A percentile compares a stretch with the other conserved stretches of the same genome.
Evolutionary conservation across 2,329 filamentous ascomycete genomes (phyloP).

Genomic region (Sarocladiaceae sp.): DNA sequence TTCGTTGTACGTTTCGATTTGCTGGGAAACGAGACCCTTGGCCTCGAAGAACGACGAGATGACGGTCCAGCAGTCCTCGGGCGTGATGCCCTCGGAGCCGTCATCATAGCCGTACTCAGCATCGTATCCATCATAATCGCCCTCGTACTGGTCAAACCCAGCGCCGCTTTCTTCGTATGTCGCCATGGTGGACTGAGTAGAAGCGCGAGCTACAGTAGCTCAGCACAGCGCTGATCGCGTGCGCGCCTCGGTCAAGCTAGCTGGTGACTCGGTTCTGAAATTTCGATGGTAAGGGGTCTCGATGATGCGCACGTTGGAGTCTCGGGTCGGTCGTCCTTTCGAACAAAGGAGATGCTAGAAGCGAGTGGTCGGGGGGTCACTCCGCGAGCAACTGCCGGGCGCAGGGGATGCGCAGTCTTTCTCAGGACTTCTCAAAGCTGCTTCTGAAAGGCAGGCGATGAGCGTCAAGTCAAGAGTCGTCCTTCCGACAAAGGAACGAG

Average conservation of each 20-base stretch:
- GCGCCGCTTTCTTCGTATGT: conserved; percentile 45
- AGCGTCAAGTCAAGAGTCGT: background rate
- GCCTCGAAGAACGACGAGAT: conserved; percentile 95
- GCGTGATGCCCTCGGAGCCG: conserved; percentile 70
- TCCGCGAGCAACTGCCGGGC: conserved; percentile 2
- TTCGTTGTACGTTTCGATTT: conserved; percentile 97
- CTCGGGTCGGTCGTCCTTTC: background rate
- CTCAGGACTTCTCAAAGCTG: background rate
- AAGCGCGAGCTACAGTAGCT: background rate
- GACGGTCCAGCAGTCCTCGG: conserved; percentile 97
- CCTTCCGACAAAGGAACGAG: background rate
- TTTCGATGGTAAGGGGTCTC: background rate
- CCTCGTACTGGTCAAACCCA: conserved; percentile 21
- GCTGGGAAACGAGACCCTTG: conserved; percentile 94
- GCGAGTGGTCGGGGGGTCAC: background rate
- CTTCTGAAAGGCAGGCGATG: background rate
- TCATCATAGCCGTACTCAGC: conserved; percentile 41
- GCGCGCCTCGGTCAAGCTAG: background rate
- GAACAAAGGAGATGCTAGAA: background rate
- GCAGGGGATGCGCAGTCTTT: background rate
- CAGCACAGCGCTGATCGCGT: background rate
- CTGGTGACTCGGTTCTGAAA: background rate
- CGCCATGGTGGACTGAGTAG: conserved; percentile 36
- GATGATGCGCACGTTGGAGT: background rate
- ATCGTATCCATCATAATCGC: conserved; percentile 65